These are phyloP conservation scores for Neurospora sp. DNA, from an alignment of 495 filamentous ascomycete genomes.

Conservation along the genomic window DNA sequence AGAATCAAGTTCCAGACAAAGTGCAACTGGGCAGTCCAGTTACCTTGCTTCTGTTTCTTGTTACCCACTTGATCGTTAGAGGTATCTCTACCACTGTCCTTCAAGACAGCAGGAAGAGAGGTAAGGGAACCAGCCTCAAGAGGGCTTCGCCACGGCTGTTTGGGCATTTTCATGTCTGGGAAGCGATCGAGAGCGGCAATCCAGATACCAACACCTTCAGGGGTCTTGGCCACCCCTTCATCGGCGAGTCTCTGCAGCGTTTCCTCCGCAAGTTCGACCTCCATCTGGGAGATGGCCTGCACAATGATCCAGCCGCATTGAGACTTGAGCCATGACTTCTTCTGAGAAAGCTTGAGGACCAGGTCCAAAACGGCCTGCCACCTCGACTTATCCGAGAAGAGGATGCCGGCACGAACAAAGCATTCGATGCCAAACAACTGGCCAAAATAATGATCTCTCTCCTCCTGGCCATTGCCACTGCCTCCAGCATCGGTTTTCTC, in stretches of 20 bases:
- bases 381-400: conserved; percentile 47
- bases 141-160: conserved; percentile 69
- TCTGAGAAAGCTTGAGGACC: conserved; percentile 46
- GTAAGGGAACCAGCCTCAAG: conserved; percentile 51
- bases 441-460: conserved; percentile 75
- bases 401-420: conserved; percentile 65
- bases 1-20: conserved; percentile 83
- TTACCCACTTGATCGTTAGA: conserved; percentile 34
- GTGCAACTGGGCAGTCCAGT: conserved; percentile 69
- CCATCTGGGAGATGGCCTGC: conserved; percentile 39
- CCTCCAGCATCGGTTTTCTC: conserved; percentile 55
- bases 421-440: conserved; percentile 78
- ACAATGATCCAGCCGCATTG: conserved; percentile 69
- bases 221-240: conserved; percentile 57
- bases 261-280: conserved; percentile 42
- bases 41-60: conserved; percentile 37
- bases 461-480: conserved; percentile 64
- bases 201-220: conserved; percentile 88
- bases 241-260: conserved; percentile 53
- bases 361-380: conserved; percentile 54
- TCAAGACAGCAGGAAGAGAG: conserved; percentile 63
- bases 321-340: conserved; percentile 80
- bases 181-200: conserved; percentile 54
- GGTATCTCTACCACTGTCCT: conserved; percentile 54
- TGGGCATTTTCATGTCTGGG: conserved; percentile 51